Evolutionary conservation across 495 filamentous ascomycete genomes (phyloP).

Genomic region (Penicillium canescens): DNA sequence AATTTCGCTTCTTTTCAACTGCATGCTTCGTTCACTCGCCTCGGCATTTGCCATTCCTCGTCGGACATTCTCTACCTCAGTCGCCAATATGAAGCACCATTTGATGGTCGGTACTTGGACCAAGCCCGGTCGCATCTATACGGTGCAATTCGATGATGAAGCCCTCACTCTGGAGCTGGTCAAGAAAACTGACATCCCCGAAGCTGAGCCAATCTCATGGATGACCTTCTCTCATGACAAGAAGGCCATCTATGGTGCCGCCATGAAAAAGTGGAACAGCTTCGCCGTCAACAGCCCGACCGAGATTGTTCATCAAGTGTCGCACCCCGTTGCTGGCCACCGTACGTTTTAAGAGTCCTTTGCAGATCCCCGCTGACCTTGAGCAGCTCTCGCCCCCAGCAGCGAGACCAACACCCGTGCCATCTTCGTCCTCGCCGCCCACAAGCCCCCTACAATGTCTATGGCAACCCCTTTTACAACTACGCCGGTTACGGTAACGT

Average conservation of each 20-base stretch:
- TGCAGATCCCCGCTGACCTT: not conserved
- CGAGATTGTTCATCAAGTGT: conserved; percentile 73
- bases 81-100: conserved; percentile 67
- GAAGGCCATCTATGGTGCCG: conserved; percentile 81
- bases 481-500: conserved; percentile 78
- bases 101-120: conserved; percentile 86
- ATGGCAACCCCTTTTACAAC: conserved; percentile 85
- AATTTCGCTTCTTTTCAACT: not conserved
- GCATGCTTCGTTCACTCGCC: conserved; percentile 13
- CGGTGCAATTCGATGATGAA: conserved; percentile 79
- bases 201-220: conserved; percentile 86
- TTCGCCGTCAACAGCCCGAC: conserved; percentile 74
- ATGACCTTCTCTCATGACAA: conserved; percentile 83
- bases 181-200: conserved; percentile 75
- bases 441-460: conserved; percentile 73
- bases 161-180: conserved; percentile 65
- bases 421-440: conserved; percentile 80
- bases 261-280: conserved; percentile 88
- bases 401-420: conserved; percentile 76
- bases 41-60: conserved; percentile 6
- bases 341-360: conserved; percentile 39
- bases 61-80: conserved; percentile 19
- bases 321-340: conserved; percentile 66
- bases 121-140: conserved; percentile 81
- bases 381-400: conserved; percentile 62